Evolutionary conservation across 805 yeast genomes (phyloP), one percentile per base, ranked within the genome.

Genomic region (Osmozyma mogii): DNA sequence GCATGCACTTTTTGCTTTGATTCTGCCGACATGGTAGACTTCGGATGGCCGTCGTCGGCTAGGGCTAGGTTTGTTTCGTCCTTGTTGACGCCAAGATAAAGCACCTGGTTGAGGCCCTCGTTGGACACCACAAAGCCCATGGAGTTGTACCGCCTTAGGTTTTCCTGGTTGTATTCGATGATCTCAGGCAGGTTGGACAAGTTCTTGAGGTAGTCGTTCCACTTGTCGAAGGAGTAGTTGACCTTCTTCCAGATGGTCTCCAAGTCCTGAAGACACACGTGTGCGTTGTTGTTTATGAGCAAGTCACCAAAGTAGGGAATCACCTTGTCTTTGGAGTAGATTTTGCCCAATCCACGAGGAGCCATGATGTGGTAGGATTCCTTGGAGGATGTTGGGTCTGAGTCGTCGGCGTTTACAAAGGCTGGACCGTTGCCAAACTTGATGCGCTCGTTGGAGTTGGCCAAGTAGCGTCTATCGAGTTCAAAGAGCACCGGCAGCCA

Each of bases 401-500:
- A 29, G 9, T 38, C 32, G 14, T 34, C 36, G n/a, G 37, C 40
- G 2, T 39, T 22, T n/a, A 29, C 33, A 1, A 38, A 14, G 7
- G 16, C 26, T 2, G 40, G 34, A 8, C 30, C 12, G 22, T 30
- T 31, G 8, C 56, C 60, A 9, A 31, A 25, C 6, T 25, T 25
- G 23, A 37, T 28, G 2, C 33, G 25, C 24, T 35, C 44, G 20
- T 33, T 32, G 24, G 34, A 35, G 35, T 54, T 57, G 9, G 59
- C 57, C 52, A 82, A 64, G 28, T 78, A 70, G 42, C 92, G 67
- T 47, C 92, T 70, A 38, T 85, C 94, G 20, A 89, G 64, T 48
- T 88, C 96, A 56, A 83, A 84, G 6, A 84, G 78, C 15, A 89
- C 94, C 2, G 94, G 95, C 0, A 92, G 84, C 96, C 96, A 89